A percentile compares a stretch with the other conserved stretches of the same genome.
Evolutionary conservation across 306 rosid species (phyloP).

Genomic region (Cicer bijugum): DNA sequence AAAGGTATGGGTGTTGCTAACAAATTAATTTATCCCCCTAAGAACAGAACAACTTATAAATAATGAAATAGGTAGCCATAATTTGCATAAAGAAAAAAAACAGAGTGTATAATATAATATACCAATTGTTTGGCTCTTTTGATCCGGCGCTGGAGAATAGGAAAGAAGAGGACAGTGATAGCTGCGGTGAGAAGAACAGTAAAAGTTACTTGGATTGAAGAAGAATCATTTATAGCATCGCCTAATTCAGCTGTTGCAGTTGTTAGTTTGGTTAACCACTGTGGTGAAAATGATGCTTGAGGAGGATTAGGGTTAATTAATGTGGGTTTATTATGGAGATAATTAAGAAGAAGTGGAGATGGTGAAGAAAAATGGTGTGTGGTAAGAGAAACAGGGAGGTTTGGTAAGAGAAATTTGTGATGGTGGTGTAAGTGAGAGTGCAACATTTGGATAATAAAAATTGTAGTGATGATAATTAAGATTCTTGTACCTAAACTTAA

Average conservation of each 20-base stretch:
- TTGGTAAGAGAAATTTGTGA: conserved; percentile 8
- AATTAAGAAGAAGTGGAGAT: neutral
- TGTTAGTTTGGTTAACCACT: conserved; percentile 50
- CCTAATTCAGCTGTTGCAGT: conserved; percentile 47
- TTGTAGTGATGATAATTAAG: neutral
- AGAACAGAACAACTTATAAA: too few relatives aligned
- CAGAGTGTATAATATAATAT: conserved; percentile 26
- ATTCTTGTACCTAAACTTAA: neutral
- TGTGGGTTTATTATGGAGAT: neutral
- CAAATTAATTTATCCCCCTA: too few relatives aligned
- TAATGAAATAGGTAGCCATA: too few relatives aligned
- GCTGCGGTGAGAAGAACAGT: conserved; percentile 68
- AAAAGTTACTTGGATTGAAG: conserved; percentile 61
- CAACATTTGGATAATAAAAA: neutral
- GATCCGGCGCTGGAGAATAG: conserved; percentile 64
- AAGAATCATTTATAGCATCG: conserved; percentile 58
- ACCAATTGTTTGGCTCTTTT: conserved; percentile 76
- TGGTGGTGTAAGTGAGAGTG: neutral
- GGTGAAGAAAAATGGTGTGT: neutral
- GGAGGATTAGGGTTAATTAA: conserved; percentile 20
- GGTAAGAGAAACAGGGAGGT: neutral
- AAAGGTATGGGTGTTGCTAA: too few relatives aligned
- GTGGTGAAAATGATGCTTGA: conserved; percentile 22
- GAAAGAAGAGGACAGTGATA: conserved; percentile 66
- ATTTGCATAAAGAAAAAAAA: neutral